phyloP scores from a whole-genome alignment of 306 rosid genomes.

The Castanopsis chinensis region DNA sequence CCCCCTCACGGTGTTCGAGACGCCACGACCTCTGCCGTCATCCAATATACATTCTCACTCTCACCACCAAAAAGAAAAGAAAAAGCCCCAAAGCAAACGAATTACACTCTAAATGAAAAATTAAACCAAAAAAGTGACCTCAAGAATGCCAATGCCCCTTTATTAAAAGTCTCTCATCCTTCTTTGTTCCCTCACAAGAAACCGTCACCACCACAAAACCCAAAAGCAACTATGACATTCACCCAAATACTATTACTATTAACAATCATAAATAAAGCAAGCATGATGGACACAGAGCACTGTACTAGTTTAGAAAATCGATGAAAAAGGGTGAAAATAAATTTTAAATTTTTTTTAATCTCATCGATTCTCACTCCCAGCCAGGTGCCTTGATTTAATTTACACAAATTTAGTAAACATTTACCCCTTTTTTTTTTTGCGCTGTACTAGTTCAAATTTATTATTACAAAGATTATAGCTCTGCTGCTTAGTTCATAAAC shows the following conservation, averaged over 20 bases:
- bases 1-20: conserved; percentile 22
- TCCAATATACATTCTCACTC: too few relatives aligned
- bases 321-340: neutral
- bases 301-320: neutral
- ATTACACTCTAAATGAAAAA: neutral
- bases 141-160: neutral
- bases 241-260: too few relatives aligned
- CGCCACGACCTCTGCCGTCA: conserved; percentile 21
- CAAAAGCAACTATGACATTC: too few relatives aligned
- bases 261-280: neutral
- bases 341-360: neutral
- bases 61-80: too few relatives aligned
- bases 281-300: neutral
- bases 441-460: neutral
- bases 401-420: neutral
- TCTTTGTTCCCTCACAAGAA: conserved; percentile 30
- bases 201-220: conserved; percentile 8
- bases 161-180: neutral
- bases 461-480: conserved; percentile 17
- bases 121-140: too few relatives aligned
- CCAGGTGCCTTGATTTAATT: neutral
- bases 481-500: conserved; percentile 11
- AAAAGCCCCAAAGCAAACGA: neutral
- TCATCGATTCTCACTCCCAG: neutral
- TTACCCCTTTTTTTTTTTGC: too few relatives aligned